Evolutionary conservation across 2,329 filamentous ascomycete species (phyloP), one percentile per base, ranked within the genome.

Genomic region (Helminthosporium solani): DNA sequence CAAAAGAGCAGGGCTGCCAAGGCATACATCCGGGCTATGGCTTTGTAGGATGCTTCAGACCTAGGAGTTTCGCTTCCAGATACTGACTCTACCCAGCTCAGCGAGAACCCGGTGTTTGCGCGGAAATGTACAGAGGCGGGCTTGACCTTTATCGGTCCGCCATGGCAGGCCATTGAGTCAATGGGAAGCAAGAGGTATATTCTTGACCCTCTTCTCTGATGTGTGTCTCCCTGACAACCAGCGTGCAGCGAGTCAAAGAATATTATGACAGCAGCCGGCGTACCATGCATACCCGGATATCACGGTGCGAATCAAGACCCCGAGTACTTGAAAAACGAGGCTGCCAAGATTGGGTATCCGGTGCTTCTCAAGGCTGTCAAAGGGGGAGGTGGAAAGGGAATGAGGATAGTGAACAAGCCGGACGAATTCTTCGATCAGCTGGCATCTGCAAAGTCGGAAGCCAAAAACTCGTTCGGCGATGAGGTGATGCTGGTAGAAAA

Each of bases 11-110:
- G 63, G 87, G 87, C 34, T 96, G 95, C 62, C 83, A 92, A 67
- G 92, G 90, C 3, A 86, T 99, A 57, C 94, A 99, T 70, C 94
- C 94, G 0, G 94, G 94, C 19, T 99, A 99, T 74, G 94, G 94
- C 34, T 99, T 86, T 68, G 77, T 82, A 71, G 55, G 75, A 16
- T 33, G 12, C n/a, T 5, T 5, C 14, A 25, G 8, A 11, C 9
- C 18, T 12, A 4, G 31, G 16, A 19, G 12, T 9, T 30, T 21
- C 15, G 9, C 25, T 12, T 27, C 18, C 15, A 3, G 23, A 21
- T 19, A 33, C 57, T 67, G 33, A 66, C 42, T 18, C 9, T 14
- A 12, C 16, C 14, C 42, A 70, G 67, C 75, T 97, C 55, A 95
- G 88, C 52, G 94, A 99, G 74, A 99, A 99, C 71, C 85, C 92